Conservation (phyloP, 1,284 basidiomycete genomes). For the Puccinia novopanici region DNA sequence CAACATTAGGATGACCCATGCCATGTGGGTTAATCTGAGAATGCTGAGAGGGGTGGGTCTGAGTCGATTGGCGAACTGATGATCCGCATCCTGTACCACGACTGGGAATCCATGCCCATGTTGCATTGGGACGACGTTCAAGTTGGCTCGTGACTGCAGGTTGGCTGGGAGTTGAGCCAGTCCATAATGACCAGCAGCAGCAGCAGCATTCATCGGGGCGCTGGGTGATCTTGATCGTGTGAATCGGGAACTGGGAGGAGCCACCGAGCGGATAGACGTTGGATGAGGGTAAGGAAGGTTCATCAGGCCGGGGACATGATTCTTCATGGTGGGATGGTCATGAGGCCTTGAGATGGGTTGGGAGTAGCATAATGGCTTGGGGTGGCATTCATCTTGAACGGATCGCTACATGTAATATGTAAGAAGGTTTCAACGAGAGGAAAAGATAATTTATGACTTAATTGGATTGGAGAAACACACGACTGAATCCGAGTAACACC, state of each 20-base stretch:
- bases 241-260: too few species aligned
- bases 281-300: too few species aligned
- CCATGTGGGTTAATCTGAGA: not conserved
- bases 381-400: not conserved
- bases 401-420: not conserved
- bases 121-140: not conserved
- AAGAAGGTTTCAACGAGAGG: too few species aligned
- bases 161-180: not conserved
- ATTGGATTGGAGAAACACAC: not conserved
- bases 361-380: too few species aligned
- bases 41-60: not conserved
- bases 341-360: too few species aligned
- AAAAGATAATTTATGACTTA: not conserved
- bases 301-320: too few species aligned
- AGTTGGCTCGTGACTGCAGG: not conserved
- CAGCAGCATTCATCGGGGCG: too few species aligned
- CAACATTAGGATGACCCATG: not conserved
- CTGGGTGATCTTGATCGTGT: too few species aligned
- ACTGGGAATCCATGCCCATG: not conserved
- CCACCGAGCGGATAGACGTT: too few species aligned
- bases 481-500: slow-evolving; percentile 31
- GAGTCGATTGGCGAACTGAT: slow-evolving; percentile 5
- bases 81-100: not conserved
- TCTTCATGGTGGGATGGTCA: too few species aligned
- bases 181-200: too few species aligned